Percentiles rank a stretch among this genome's conserved stretches.
phyloP scores from a whole-genome alignment of 352 stramenopile species.

The Pythium aristosporum region DNA sequence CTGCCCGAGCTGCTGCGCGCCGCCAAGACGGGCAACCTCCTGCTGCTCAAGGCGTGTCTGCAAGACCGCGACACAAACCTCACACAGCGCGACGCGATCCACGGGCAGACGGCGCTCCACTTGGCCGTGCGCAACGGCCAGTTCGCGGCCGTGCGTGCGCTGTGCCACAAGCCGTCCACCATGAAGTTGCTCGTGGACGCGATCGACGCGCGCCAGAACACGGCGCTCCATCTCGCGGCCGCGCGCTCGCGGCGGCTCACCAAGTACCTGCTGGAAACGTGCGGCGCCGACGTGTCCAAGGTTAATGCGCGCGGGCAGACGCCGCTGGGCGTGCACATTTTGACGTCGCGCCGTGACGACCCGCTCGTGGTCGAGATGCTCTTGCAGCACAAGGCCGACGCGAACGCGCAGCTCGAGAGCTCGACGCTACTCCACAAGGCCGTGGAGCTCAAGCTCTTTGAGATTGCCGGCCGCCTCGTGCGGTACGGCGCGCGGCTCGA shows the following conservation, averaged over 20 bases:
- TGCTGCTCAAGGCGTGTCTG: constrained; percentile 50
- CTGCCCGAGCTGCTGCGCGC: constrained; percentile 62
- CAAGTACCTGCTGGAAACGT: constrained; percentile 78
- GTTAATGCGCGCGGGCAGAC: constrained; percentile 76
- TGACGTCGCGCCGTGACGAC: constrained; percentile 75
- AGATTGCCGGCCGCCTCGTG: constrained; percentile 79
- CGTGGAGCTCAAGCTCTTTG: constrained; percentile 30
- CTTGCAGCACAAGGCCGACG: constrained; percentile 71
- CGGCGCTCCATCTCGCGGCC: constrained; percentile 70
- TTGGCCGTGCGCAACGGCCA: constrained; percentile 78
- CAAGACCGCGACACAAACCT: constrained; percentile 63
- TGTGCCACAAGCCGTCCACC: constrained; percentile 59
- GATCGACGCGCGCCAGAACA: constrained; percentile 74
- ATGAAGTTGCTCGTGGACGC: constrained; percentile 62
- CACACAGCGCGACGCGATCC: constrained; percentile 58
- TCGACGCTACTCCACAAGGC: constrained; percentile 69
- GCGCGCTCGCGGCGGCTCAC: constrained; percentile 82
- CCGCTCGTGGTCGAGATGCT: constrained; percentile 79
- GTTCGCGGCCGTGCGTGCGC: constrained; percentile 64
- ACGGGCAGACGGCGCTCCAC: constrained; percentile 78
- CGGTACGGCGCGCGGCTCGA: constrained; percentile 74
- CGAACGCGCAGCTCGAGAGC: constrained; percentile 61
- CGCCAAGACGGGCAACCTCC: constrained; percentile 64
- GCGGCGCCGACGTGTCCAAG: constrained; percentile 46
- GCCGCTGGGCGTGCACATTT: constrained; percentile 69